Base-by-base conservation (phyloP, 306 rosid species). In the Castanea mollissima region DNA sequence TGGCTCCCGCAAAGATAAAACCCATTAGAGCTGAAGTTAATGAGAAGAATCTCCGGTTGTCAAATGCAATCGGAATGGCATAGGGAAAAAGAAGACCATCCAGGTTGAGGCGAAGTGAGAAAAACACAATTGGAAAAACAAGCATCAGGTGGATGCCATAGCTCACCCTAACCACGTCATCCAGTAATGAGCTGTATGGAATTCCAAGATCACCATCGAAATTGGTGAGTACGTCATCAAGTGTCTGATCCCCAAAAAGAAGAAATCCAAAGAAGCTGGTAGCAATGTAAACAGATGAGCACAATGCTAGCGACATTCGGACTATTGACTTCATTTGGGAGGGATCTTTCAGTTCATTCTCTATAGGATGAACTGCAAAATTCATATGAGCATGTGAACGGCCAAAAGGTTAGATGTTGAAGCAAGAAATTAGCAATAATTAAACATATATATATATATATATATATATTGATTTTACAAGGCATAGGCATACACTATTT, bases 61-160 rank as follows among this genome's bases (percentile, higher is more conserved):
- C 90, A 64, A 82, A 79, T 27, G 87, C 76, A 34, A 88, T 80
- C 9, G 94, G 94, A 80, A 84, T 79, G 75, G 92, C 90, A 79
- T 67, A 83, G 2, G 92, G 97, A 80, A 90, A 92, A 80, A 88
- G 81, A 80, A 87, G 93, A 52, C 93, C 88, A 15, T 92, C 93
- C 3, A 90, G 46, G 76, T 92, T 90, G 72, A 92, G 91, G 80
- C 94, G 89, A 73, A 92, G 93, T 21, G 97, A 90, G 83, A 77
- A 92, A 65, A 92, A 92, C 32, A 90, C 94, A 69, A 90, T 86
- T 2, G 94, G 94, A 78, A 92, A 92, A 23, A 92, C 97, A 7
- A 90, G 89, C 87, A 92, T 90, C 75, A 92, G 85, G 87, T 90
- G 97, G 88, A 89, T 52, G 51, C 90, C 90, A 85, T 92, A 92